Conservation (phyloP, 1,139 yeast species). For the Geotrichum australiense region DNA sequence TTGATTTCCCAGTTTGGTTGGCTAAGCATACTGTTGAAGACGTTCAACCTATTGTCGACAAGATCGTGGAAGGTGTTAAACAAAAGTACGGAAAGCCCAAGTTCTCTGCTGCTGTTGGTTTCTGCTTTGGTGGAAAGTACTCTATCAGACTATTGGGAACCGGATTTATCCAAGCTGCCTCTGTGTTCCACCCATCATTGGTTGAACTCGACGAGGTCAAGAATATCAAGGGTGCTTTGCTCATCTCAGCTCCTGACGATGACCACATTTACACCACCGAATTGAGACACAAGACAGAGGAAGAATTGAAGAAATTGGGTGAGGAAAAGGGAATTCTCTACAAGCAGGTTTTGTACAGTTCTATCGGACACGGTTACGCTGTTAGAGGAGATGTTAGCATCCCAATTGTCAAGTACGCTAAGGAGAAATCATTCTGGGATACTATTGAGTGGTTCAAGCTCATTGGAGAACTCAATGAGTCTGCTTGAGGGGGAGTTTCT, state of each 20-base stretch:
- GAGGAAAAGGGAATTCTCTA: conserved; percentile 38
- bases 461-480: conserved; percentile 40
- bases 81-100: conserved; percentile 42
- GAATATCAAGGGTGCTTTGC: conserved; percentile 51
- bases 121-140: conserved; percentile 79
- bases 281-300: conserved; percentile 56
- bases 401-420: conserved; percentile 56
- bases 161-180: conserved; percentile 52
- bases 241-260: conserved; percentile 65
- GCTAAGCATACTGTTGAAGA: conserved; percentile 45
- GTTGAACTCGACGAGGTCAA: conserved; percentile 57
- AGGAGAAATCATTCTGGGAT: conserved; percentile 58
- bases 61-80: conserved; percentile 36
- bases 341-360: conserved; percentile 53
- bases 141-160: conserved; percentile 48
- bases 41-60: conserved; percentile 40
- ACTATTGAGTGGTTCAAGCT: conserved; percentile 49
- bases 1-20: conserved; percentile 44
- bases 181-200: conserved; percentile 76
- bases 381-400: conserved; percentile 61
- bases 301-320: conserved; percentile 40
- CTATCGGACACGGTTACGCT: conserved; percentile 67
- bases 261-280: conserved; percentile 60
- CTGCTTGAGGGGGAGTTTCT: too few species aligned
- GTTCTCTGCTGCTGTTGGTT: conserved; percentile 58